phyloP scores from a whole-genome alignment of 2,329 filamentous ascomycete species.

The Microdochium nivale region DNA sequence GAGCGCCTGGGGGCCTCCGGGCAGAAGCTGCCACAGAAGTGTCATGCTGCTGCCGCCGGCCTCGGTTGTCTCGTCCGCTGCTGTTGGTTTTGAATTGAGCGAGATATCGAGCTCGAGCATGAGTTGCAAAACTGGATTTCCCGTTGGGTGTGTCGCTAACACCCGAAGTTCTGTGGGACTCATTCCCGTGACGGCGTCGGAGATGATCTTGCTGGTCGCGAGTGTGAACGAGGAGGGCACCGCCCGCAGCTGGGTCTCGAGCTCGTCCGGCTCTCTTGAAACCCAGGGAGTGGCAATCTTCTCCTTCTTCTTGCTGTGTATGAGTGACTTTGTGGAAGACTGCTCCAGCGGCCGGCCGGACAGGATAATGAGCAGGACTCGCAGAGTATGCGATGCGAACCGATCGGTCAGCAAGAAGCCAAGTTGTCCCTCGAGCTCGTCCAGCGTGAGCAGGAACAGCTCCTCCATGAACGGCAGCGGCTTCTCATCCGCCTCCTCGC shows the following conservation, averaged over 20 bases:
- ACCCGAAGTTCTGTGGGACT: conserved; percentile 75
- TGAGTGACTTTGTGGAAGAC: conserved; percentile 57
- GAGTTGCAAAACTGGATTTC: conserved; percentile 88
- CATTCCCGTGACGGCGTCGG: conserved; percentile 63
- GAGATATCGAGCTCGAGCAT: conserved; percentile 80
- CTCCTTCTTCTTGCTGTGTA: conserved; percentile 92
- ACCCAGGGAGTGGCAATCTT: conserved; percentile 56
- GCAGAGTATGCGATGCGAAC: conserved; percentile 85
- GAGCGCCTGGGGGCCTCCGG: conserved; percentile 63
- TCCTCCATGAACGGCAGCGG: conserved; percentile 66
- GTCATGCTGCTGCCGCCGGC: conserved; percentile 31
- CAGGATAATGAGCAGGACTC: conserved; percentile 77
- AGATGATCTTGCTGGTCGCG: conserved; percentile 75
- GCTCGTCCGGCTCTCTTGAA: conserved; percentile 39
- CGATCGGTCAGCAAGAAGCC: conserved; percentile 75
- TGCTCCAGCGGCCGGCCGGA: conserved; percentile 74
- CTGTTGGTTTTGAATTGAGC: conserved; percentile 49
- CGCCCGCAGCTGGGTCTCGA: conserved; percentile 34
- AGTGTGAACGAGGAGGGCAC: conserved; percentile 73
- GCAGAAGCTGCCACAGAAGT: conserved; percentile 69
- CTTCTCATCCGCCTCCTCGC: conserved; percentile 35
- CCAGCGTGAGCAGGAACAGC: conserved; percentile 72
- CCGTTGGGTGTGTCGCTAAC: conserved; percentile 79
- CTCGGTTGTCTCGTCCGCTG: conserved; percentile 34
- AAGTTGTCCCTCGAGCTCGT: conserved; percentile 81